Base-by-base conservation (phyloP, 2,329 filamentous ascomycete species). In the Penicillium sp. region DNA sequence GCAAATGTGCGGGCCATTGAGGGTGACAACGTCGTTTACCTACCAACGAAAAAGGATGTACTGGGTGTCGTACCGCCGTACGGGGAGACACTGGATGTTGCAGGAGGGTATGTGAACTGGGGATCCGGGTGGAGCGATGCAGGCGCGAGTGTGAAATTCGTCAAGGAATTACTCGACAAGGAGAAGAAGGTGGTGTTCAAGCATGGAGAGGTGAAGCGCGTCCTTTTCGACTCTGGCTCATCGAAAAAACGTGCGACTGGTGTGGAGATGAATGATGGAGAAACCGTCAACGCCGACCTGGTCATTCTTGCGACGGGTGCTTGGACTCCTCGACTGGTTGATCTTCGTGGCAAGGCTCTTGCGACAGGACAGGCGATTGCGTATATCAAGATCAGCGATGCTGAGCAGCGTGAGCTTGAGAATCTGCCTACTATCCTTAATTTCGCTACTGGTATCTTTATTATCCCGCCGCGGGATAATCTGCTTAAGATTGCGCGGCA, bases 271-370 rank as follows among this genome's bases (percentile, higher is more conserved):
- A 66, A 68, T 2, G 75, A 83, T 59, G 81, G 80, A 1, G 72
- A 73, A 7, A 76, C 70, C 10, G 62, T 91, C 7, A 76, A 75
- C 4, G 90, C 89, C 2, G 89, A 91, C 57, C 80, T 96, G 8
- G 87, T 90, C 33, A 80, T 97, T 54, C 81, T 96, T 2, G 92
- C 93, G 0, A 87, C 92, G 0, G 93, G 93, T 16, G 92, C 93
- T 5, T 98, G 93, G 93, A 91, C 90, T 2, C 84, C 87, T 2
- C 82, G 84, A 1, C 81, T 97, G 22, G 77, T 97, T 55, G 90
- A 96, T 73, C 79, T 97, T 1, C 81, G 87, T 47, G 90, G 91
- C 26, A 84, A 90, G 45, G 87, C 87, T 39, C 84, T 89, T 61
- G 90, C 93, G 2, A 96, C 91, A 0, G 93, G 91, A 14, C 93